A percentile compares a stretch with the other conserved stretches of the same genome.
phyloP scores from a whole-genome alignment of 305 asterid species.

The Rubia tinctorum region DNA sequence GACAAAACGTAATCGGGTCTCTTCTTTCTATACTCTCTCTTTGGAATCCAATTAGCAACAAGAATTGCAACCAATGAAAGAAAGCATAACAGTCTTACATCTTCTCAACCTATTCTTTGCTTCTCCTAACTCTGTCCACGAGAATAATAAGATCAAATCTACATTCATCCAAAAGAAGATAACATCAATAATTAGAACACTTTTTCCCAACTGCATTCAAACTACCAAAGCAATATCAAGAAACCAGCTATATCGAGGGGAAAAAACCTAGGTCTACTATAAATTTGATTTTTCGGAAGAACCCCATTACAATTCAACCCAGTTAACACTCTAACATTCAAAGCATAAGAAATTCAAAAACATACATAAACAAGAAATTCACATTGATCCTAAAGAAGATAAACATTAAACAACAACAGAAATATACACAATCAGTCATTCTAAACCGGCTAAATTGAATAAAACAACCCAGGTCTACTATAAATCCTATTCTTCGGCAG shows the following conservation, averaged over 20 bases:
- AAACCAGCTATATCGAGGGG: not conserved
- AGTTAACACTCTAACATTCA: conserved; percentile 10
- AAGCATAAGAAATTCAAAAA: not conserved
- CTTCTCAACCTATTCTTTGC: not conserved
- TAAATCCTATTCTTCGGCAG: not conserved
- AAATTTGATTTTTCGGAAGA: no score
- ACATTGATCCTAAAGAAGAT: not conserved
- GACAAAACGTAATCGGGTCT: no score
- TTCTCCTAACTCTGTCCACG: not conserved
- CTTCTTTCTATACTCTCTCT: not conserved
- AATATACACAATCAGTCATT: not conserved
- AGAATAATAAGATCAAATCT: no score
- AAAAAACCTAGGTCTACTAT: not conserved
- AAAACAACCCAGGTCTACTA: not conserved
- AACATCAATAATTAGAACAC: not conserved
- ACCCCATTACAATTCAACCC: no score
- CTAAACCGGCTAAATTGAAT: conserved; percentile 12
- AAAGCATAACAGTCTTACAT: not conserved
- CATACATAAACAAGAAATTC: not conserved
- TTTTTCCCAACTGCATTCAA: not conserved
- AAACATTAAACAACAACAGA: not conserved
- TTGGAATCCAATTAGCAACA: not conserved
- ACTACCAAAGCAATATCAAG: not conserved
- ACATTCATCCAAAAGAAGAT: not conserved
- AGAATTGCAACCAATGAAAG: not conserved